Conservation (phyloP, 176 grass and related monocot genomes). For the Stipa capillata region DNA sequence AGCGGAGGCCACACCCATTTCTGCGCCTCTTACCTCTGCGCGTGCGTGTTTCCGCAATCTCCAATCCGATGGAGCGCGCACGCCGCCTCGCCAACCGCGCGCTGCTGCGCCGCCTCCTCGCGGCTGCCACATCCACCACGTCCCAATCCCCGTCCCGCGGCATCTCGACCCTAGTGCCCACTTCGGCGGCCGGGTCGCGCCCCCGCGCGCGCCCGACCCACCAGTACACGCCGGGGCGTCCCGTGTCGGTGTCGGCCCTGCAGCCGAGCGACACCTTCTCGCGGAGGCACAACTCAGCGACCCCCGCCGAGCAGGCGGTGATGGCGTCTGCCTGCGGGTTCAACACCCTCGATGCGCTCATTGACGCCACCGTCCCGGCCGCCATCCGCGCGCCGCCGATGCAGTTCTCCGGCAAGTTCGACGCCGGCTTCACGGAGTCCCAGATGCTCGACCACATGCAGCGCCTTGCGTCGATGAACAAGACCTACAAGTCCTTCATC, state of each 20-base stretch:
- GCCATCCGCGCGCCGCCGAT: constrained; percentile 57
- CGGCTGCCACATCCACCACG: constrained; percentile 1
- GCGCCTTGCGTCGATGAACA: constrained; percentile 69
- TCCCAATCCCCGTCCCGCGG: constrained; percentile 36
- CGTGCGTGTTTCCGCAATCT: neutral
- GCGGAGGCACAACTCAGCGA: constrained; percentile 81
- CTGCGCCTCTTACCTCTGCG: neutral
- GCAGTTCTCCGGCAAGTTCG: constrained; percentile 57
- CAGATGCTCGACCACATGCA: constrained; percentile 90
- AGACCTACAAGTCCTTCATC: constrained; percentile 85
- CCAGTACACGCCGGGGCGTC: constrained; percentile 30
- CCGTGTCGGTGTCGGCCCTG: constrained; percentile 44
- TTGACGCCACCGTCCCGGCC: constrained; percentile 70
- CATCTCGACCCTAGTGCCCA: constrained; percentile 29
- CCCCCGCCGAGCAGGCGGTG: constrained; percentile 57
- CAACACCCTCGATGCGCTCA: constrained; percentile 51
- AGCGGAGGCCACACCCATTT: constrained; percentile 24
- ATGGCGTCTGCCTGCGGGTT: constrained; percentile 77
- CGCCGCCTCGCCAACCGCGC: constrained; percentile 70
- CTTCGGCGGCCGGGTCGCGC: neutral
- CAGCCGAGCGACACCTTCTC: constrained; percentile 90
- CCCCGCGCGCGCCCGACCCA: neutral
- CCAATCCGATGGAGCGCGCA: constrained; percentile 58
- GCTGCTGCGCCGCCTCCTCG: constrained; percentile 66
- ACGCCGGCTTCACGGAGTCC: constrained; percentile 75